Evolutionary conservation across 179 eudicot genomes (phyloP).

Genomic region (Silene coronaria): DNA sequence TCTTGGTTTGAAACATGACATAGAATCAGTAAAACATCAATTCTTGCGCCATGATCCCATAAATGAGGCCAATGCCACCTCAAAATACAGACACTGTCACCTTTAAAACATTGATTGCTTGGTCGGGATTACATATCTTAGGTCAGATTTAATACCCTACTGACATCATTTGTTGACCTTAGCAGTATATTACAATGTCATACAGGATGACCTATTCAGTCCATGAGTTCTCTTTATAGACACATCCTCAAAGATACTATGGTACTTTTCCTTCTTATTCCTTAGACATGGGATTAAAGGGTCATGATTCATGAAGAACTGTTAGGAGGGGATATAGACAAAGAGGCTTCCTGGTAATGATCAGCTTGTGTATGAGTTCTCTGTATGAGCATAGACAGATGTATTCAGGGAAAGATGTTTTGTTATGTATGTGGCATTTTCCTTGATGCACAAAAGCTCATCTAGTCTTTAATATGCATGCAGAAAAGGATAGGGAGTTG

Average conservation of each 20-base stretch:
- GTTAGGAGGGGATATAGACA: not conserved
- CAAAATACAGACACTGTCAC: not conserved
- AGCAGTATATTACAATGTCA: not conserved
- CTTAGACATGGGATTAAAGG: not conserved
- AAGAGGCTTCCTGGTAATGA: not conserved
- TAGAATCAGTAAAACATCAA: no score
- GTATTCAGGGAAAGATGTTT: not conserved
- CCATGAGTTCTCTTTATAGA: not conserved
- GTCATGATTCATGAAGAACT: not conserved
- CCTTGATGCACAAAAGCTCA: not conserved
- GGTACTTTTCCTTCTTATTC: not conserved
- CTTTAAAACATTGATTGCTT: not conserved
- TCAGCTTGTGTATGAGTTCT: not conserved
- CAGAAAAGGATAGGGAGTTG: conserved; percentile 87
- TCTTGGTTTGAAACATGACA: no score
- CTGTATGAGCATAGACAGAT: not conserved
- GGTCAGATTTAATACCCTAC: not conserved
- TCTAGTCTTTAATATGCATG: conserved; percentile 5
- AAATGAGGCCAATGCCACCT: no score
- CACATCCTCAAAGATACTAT: no score
- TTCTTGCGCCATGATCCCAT: no score
- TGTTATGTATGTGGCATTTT: not conserved
- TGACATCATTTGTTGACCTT: not conserved
- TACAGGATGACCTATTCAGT: not conserved
- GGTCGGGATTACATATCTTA: not conserved